phyloP scores from a whole-genome alignment of 306 rosid genomes.

The Inga leiocalycina region DNA sequence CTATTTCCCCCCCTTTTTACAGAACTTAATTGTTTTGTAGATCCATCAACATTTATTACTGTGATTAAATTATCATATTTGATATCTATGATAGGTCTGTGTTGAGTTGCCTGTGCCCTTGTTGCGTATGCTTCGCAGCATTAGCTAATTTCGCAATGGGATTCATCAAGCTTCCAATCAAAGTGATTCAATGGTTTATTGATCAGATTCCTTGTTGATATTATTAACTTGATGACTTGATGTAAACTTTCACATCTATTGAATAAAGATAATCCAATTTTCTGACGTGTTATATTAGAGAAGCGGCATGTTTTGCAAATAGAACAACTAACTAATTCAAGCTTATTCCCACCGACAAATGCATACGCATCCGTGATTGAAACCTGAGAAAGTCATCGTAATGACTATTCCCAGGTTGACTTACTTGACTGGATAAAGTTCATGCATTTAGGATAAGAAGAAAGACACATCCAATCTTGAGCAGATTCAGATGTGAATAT shows the following conservation, averaged over 20 bases:
- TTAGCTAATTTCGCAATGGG: slow-evolving; percentile 36
- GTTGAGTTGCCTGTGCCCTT: slow-evolving; percentile 54
- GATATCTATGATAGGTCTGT: slow-evolving; percentile 29
- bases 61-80: neutral
- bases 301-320: neutral
- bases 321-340: neutral
- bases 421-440: slow-evolving; percentile 11
- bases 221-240: neutral
- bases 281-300: neutral
- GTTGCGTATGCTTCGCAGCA: slow-evolving; percentile 39
- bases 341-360: slow-evolving; percentile 14
- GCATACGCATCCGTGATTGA: neutral
- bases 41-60: neutral
- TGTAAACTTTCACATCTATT: neutral
- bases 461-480: slow-evolving; percentile 18
- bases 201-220: slow-evolving; percentile 44
- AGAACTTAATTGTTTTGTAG: neutral
- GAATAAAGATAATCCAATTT: neutral
- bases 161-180: slow-evolving; percentile 42
- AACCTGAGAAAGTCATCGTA: neutral
- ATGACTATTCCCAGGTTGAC: slow-evolving; percentile 24
- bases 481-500: slow-evolving; percentile 19
- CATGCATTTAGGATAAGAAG: slow-evolving; percentile 39
- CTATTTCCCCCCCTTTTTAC: too few relatives aligned
- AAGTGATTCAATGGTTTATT: slow-evolving; percentile 40